These are phyloP conservation scores for Biscutella laevigata DNA, from an alignment of 441 rosid species.

Conservation along the genomic window DNA sequence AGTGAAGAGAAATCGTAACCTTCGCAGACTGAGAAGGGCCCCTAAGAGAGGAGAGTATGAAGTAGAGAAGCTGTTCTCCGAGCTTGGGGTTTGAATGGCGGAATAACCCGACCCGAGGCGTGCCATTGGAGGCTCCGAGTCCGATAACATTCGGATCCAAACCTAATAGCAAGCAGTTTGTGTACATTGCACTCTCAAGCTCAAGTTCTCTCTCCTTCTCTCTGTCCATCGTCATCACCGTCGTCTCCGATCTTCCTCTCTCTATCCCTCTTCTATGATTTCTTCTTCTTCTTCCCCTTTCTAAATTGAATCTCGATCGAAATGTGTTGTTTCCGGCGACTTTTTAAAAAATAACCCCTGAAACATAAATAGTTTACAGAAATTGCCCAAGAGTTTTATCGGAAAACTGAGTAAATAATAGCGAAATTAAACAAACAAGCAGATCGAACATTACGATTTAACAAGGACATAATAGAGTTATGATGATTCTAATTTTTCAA, in stretches of 20 bases:
- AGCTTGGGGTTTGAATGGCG: slow-evolving; percentile 99
- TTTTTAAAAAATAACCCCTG: slow-evolving; percentile 23
- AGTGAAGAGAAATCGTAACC: slow-evolving; percentile 34
- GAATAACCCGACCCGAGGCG: slow-evolving; percentile 87
- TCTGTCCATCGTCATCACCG: slow-evolving; percentile 92
- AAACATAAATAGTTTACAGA: neutral
- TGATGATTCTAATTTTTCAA: too few species aligned
- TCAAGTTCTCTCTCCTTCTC: slow-evolving; percentile 99
- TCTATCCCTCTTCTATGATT: neutral
- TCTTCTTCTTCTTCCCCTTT: slow-evolving; percentile 6
- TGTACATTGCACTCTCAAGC: slow-evolving; percentile 99
- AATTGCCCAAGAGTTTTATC: neutral
- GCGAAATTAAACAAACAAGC: too few species aligned
- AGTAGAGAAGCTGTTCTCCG: slow-evolving; percentile 99
- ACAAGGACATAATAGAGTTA: too few species aligned
- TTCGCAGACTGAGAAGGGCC: slow-evolving; percentile 95
- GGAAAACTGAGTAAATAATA: too few species aligned
- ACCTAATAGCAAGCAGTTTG: slow-evolving; percentile 89
- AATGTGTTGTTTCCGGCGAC: slow-evolving; percentile 25
- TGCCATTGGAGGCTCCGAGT: slow-evolving; percentile 64
- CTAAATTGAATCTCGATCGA: slow-evolving; percentile 32
- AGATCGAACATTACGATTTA: too few species aligned
- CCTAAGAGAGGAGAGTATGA: slow-evolving; percentile 95
- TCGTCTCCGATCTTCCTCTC: slow-evolving; percentile 23
- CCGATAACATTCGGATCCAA: slow-evolving; percentile 93